A percentile compares a stretch with the other conserved stretches of the same genome.
Evolutionary conservation across 768 basidiomycete genomes (phyloP).

Genomic region (Saitozyma sp.): DNA sequence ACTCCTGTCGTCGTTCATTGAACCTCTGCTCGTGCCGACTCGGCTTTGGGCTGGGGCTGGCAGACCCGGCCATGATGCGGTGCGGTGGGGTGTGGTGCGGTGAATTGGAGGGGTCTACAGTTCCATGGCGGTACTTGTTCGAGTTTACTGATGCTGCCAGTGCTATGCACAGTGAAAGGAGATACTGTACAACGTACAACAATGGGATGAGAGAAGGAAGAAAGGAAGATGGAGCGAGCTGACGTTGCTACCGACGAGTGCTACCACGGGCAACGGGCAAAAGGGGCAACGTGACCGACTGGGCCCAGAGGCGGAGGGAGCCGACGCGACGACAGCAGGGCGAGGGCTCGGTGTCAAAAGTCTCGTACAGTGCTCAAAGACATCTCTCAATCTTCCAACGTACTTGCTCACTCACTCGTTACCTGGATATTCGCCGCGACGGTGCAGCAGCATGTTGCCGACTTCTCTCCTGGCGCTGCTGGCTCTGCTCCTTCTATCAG

Average conservation of each 20-base stretch:
- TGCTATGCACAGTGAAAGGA: not conserved
- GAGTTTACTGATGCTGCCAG: not conserved
- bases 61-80: not conserved
- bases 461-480: conserved; percentile 24
- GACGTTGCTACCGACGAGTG: too few relatives aligned
- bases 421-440: not conserved
- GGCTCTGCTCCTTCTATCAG: conserved; percentile 30
- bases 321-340: not conserved
- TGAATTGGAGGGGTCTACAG: too few relatives aligned
- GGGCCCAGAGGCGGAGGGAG: not conserved
- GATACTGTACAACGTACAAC: not conserved
- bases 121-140: not conserved
- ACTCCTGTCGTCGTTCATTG: conserved; percentile 21
- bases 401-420: not conserved
- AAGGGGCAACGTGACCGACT: not conserved
- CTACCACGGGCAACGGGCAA: not conserved
- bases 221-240: too few relatives aligned
- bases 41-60: not conserved
- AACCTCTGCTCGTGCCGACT: not conserved
- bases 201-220: too few relatives aligned
- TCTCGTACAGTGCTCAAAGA: not conserved
- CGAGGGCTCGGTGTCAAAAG: not conserved
- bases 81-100: not conserved
- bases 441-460: conserved; percentile 29
- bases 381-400: not conserved